Evolutionary conservation across 768 basidiomycete species (phyloP).

Genomic region (Lyophyllum decastes): DNA sequence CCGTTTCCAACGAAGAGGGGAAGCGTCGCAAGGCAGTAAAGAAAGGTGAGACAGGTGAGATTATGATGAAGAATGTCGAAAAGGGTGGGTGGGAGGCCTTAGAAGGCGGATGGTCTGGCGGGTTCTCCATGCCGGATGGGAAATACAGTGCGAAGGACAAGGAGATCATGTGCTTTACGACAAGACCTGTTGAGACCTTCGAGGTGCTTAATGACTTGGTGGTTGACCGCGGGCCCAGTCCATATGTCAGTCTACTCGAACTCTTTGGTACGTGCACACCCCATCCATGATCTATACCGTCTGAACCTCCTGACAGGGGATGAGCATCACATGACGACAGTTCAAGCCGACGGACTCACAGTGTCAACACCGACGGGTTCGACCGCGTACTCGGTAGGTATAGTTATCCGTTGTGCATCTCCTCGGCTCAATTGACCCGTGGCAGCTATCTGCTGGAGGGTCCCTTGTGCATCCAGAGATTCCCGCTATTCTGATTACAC

Average conservation of each 20-base stretch:
- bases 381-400: conserved; percentile 91
- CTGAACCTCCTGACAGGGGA: conserved; percentile 62
- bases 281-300: neutral
- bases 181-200: conserved; percentile 92
- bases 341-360: conserved; percentile 95
- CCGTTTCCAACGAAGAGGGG: conserved; percentile 73
- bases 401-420: neutral
- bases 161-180: conserved; percentile 98
- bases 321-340: conserved; percentile 98
- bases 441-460: conserved; percentile 89
- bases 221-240: conserved; percentile 96
- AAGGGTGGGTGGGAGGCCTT: conserved; percentile 95
- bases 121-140: conserved; percentile 40
- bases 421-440: conserved; percentile 4
- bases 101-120: conserved; percentile 71
- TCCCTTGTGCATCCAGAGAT: conserved; percentile 98
- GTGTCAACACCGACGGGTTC: conserved; percentile 98
- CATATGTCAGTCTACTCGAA: conserved; percentile 94
- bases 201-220: conserved; percentile 97
- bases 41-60: conserved; percentile 92
- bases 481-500: conserved; percentile 93
- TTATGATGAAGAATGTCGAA: conserved; percentile 92
- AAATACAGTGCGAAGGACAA: conserved; percentile 73
- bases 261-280: conserved; percentile 76
- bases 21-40: conserved; percentile 82